Conservation (phyloP, 169 alveolate genomes). For the Eimeria sp. region DNA sequence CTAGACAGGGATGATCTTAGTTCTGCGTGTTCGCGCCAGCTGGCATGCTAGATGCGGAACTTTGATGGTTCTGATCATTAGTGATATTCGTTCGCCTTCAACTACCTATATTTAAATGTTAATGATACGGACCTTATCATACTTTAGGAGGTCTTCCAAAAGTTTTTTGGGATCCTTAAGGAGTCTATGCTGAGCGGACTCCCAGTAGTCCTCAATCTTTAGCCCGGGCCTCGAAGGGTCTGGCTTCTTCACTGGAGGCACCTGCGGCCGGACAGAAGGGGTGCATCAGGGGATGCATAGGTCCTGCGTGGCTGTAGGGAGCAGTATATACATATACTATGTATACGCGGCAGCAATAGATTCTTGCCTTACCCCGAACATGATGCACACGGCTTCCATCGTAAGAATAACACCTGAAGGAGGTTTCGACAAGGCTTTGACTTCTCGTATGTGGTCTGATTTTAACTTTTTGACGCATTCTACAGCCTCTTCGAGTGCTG, state of each 20-base stretch:
- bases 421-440: conserved; percentile 94
- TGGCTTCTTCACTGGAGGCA: conserved; percentile 88
- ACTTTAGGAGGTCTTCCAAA: conserved; percentile 90
- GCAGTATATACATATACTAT: background rate
- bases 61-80: background rate
- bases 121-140: conserved; percentile 86
- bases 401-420: conserved; percentile 91
- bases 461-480: conserved; percentile 95
- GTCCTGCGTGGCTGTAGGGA: background rate
- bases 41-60: background rate
- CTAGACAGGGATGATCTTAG: background rate
- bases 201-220: conserved; percentile 94
- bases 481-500: conserved; percentile 95
- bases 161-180: conserved; percentile 91
- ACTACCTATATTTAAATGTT: background rate
- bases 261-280: background rate
- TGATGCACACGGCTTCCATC: conserved; percentile 92
- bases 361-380: conserved; percentile 89
- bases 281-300: background rate
- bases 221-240: conserved; percentile 89
- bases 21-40: background rate
- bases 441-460: conserved; percentile 95
- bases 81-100: background rate
- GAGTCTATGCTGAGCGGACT: conserved; percentile 92
- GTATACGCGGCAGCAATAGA: background rate